Base-by-base conservation (phyloP, 2,329 filamentous ascomycete species). In the Hypoxylon sp. region DNA sequence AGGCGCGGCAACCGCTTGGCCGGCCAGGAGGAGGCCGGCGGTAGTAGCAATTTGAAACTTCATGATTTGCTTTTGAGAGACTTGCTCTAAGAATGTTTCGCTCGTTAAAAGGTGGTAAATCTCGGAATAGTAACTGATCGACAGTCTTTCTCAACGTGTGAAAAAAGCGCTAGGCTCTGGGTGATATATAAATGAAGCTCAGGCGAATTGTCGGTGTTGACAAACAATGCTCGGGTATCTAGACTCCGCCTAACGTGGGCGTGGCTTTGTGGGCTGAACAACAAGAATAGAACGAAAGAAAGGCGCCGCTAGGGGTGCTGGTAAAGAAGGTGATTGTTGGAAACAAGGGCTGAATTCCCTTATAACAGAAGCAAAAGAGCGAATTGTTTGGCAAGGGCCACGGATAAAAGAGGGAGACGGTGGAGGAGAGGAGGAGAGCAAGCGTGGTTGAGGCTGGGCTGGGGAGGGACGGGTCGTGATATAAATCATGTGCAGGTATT, bases 21-120 rank as follows among this genome's bases (percentile, higher is more conserved):
- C 65, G 57, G 65, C 63, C 56, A 78, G 52, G 64, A 75, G 69
- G 45, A 78, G 57, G 56, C 69, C 54, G 62, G 75, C 65, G 44
- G 65, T 58, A 56, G 66, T 55, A 61, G 72, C 64, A 33, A 50
- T 14, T 6, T 70, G 67, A 65, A 73, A 71, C 48, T 74, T 74
- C 77, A 78, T 78, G 42, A 14, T 69, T n/a, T 60, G 18, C 28
- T 55, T 36, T 2, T 24, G 33, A 44, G 55, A 69, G 51, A 42
- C 40, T 63, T 61, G 32, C 51, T 70, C 38, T 54, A 67, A 57
- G 62, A 36, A 79, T 64, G 4, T n/a, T 24, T 57, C 32, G 38
- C 11, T 4, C n/a, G n/a, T 26, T 51, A 45, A 45, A 46, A 46
- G 48, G 11, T 58, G 33, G 58, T 14, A 36, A 22, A 12, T 38